phyloP scores from a whole-genome alignment of 495 filamentous ascomycete species.

The Elaphomyces granulatus region DNA sequence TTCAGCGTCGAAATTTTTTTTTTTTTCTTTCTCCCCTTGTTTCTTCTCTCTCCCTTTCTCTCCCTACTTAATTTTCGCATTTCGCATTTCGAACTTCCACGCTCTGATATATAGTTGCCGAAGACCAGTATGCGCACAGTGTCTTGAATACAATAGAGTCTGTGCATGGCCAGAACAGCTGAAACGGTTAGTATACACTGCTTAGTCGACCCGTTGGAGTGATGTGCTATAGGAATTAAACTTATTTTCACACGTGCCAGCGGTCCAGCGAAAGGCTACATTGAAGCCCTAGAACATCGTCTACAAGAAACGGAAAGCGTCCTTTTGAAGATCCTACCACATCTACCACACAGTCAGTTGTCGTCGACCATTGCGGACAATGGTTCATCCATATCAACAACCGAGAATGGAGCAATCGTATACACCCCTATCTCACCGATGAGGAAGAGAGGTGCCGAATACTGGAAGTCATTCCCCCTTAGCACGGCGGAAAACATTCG shows the following conservation, averaged over 20 bases:
- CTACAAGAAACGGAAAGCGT: slow-evolving; percentile 25
- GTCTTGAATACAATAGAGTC: slow-evolving; percentile 20
- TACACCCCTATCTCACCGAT: slow-evolving; percentile 2
- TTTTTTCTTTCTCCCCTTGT: too few relatives aligned
- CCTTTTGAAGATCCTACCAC: slow-evolving; percentile 19
- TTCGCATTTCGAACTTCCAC: too few relatives aligned
- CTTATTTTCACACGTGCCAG: slow-evolving; percentile 4
- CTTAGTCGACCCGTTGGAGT: not conserved
- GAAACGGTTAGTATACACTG: slow-evolving; percentile 15
- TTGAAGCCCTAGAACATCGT: slow-evolving; percentile 26
- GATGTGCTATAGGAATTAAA: not conserved
- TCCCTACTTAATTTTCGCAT: too few relatives aligned
- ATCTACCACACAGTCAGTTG: slow-evolving; percentile 20
- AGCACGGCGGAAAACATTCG: slow-evolving; percentile 19
- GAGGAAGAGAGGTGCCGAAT: slow-evolving; percentile 21
- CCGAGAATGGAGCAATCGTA: too few relatives aligned
- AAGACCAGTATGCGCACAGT: slow-evolving; percentile 26
- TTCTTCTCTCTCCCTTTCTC: too few relatives aligned
- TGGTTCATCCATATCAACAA: not conserved
- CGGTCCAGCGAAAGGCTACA: slow-evolving; percentile 28
- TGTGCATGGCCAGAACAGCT: slow-evolving; percentile 30
- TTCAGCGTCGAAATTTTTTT: slow-evolving; percentile 1
- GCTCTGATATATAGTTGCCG: too few relatives aligned
- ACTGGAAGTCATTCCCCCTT: slow-evolving; percentile 26
- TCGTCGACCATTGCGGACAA: slow-evolving; percentile 5